These are phyloP conservation scores for Podila epicladia DNA, from an alignment of 192 early-diverging fungal genomes.

Conservation along the genomic window DNA sequence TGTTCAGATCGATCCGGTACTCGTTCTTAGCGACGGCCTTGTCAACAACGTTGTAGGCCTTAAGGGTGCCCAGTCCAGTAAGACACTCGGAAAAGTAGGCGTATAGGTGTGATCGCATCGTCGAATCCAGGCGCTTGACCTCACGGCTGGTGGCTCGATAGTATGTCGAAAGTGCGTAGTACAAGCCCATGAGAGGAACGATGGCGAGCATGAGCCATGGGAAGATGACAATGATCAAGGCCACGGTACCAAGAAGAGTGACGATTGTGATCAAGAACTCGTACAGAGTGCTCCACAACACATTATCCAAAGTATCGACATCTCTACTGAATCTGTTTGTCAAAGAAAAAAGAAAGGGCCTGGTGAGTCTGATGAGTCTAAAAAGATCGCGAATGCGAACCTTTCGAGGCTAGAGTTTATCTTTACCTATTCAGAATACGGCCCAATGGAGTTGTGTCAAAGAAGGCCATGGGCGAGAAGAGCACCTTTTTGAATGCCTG, in stretches of 20 bases:
- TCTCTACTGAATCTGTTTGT: slow-evolving; percentile 59
- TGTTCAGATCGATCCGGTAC: slow-evolving; percentile 73
- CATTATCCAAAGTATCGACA: slow-evolving; percentile 66
- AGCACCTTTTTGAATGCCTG: slow-evolving; percentile 4
- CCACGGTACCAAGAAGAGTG: slow-evolving; percentile 48
- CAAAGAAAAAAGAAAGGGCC: too few species aligned
- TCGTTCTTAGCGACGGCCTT: slow-evolving; percentile 65
- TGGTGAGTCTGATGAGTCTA: too few species aligned
- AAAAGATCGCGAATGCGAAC: too few species aligned
- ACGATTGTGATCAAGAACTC: slow-evolving; percentile 30
- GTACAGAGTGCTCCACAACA: slow-evolving; percentile 38
- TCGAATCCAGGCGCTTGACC: slow-evolving; percentile 82
- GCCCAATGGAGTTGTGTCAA: slow-evolving; percentile 77
- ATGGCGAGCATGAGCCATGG: slow-evolving; percentile 74
- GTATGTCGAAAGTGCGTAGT: slow-evolving; percentile 70
- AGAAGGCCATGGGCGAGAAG: slow-evolving; percentile 73
- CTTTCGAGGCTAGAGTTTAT: too few species aligned
- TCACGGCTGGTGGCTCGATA: slow-evolving; percentile 83
- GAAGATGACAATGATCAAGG: slow-evolving; percentile 54
- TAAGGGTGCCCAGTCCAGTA: slow-evolving; percentile 79
- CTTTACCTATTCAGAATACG: slow-evolving; percentile 71
- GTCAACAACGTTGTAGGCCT: slow-evolving; percentile 63
- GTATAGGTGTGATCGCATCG: slow-evolving; percentile 79
- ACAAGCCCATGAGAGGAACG: slow-evolving; percentile 73
- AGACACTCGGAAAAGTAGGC: slow-evolving; percentile 79